Base-by-base conservation (phyloP, 2,329 filamentous ascomycete species). In the Mariannaea sp. region DNA sequence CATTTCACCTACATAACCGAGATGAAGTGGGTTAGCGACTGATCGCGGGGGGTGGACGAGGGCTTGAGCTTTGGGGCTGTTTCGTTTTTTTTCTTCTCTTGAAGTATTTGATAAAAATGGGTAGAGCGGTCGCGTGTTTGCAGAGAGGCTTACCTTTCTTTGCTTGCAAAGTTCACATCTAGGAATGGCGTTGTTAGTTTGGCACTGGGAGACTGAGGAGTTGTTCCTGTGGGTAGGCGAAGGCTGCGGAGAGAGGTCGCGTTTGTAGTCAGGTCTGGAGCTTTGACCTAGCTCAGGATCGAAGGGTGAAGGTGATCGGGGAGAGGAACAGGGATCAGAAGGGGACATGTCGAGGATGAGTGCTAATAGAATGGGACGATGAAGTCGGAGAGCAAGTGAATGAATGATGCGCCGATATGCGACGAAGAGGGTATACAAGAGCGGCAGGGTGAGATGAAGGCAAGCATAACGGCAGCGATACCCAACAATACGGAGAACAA, bases 111-210 rank as follows among this genome's bases (percentile, higher is more conserved):
- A 24, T 24, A 24, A 24, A 65, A 70, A 49, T 26, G 33, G 20
- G n/a, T n/a, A n/a, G n/a, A n/a, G n/a, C n/a, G n/a, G 17, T 29
- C n/a, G 12, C 7, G 14, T 30, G 20, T 44, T 24, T 9, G n/a
- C 33, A 22, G 13, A 32, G 13, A 44, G n/a, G 43, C 46, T 44
- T 73, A 90, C 88, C 79, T 92, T 93, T 75, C 89, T 79, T 71
- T 89, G 85, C 73, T 92, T 92, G 76, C 89, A 91, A 45, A 89
- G 79, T 73, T 92, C 89, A 68, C 89, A 87, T 66, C 85, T 87
- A 71, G 67, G 65, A 40, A 70, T 59, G 9, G 53, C 27, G 47
- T 58, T 56, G 65, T 79, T 71, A 78, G 77, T 65, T 60, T 68
- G 62, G 45, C 50, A 47, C 26, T 62, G 62, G 20, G 43, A 52